Conservation (phyloP, 305 asterid genomes). For the Solanum hybrid region DNA sequence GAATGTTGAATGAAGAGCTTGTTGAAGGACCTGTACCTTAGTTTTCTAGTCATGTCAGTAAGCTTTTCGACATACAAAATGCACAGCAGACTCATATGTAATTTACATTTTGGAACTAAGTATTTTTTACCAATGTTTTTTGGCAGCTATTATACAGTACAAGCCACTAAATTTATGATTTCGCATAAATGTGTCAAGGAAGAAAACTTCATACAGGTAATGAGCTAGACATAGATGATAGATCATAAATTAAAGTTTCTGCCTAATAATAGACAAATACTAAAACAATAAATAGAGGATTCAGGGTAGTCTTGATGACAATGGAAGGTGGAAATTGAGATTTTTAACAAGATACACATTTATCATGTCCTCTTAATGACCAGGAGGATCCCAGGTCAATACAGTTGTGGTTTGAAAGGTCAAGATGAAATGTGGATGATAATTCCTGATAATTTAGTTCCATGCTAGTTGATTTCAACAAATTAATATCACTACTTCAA, state of each 20-base stretch:
- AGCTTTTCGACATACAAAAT: neutral
- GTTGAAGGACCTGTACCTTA: neutral
- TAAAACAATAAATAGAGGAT: neutral
- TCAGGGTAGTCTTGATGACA: neutral
- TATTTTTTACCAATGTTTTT: neutral
- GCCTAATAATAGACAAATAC: neutral
- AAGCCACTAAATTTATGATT: neutral
- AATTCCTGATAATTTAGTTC: neutral
- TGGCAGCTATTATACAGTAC: neutral
- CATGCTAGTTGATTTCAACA: neutral
- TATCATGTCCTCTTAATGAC: neutral
- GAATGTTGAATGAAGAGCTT: neutral
- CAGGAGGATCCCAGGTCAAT: neutral
- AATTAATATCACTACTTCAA: neutral
- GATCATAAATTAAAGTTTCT: neutral
- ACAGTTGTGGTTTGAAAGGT: neutral
- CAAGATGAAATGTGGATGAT: neutral
- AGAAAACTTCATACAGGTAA: neutral
- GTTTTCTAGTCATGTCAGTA: neutral
- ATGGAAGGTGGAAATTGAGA: neutral
- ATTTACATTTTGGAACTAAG: neutral
- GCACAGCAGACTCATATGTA: neutral
- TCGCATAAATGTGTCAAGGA: neutral
- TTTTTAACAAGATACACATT: neutral
- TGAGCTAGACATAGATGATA: neutral